Percentiles rank a stretch among this genome's conserved stretches.
phyloP scores from a whole-genome alignment of 1,284 basidiomycete genomes.

The Ceratobasidium sp. region DNA sequence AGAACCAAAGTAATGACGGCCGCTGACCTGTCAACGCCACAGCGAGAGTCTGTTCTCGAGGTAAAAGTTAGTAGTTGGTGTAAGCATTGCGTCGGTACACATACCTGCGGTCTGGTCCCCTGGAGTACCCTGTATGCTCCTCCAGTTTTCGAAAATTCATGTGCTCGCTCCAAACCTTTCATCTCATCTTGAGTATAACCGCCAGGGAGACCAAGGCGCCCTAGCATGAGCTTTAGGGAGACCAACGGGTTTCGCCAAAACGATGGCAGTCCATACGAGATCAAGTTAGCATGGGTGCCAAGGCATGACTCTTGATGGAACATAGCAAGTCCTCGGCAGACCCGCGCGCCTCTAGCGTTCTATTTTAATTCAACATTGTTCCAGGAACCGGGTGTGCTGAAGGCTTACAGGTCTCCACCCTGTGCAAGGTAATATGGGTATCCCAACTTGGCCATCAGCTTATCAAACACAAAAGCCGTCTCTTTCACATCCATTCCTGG shows the following conservation, averaged over 20 bases:
- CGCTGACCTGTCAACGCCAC: slow-evolving; percentile 43
- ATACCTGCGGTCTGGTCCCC: slow-evolving; percentile 43
- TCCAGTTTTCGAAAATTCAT: slow-evolving; percentile 22
- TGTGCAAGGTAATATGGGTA: slow-evolving; percentile 43
- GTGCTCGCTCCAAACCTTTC: background rate
- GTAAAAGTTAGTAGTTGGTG: background rate
- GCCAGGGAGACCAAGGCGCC: slow-evolving; percentile 3
- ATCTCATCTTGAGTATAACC: slow-evolving; percentile 32
- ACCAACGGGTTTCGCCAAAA: slow-evolving; percentile 37
- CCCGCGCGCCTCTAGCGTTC: slow-evolving; percentile 16
- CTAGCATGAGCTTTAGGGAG: slow-evolving; percentile 9
- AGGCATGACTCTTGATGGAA: slow-evolving; percentile 26
- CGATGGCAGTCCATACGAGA: slow-evolving; percentile 16
- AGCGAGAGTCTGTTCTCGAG: slow-evolving; percentile 45
- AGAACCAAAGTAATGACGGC: too few relatives aligned
- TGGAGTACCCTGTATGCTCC: slow-evolving; percentile 19
- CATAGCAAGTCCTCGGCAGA: slow-evolving; percentile 20
- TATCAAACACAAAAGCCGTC: slow-evolving; percentile 42
- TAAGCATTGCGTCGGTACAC: background rate
- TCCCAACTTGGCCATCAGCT: slow-evolving; percentile 43
- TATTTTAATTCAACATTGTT: too few relatives aligned
- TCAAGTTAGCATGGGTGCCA: slow-evolving; percentile 32
- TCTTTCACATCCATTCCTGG: slow-evolving; percentile 42
- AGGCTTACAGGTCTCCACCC: slow-evolving; percentile 43
- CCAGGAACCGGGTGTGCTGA: slow-evolving; percentile 5